These are phyloP conservation scores for Monosporascus cannonballus DNA, from an alignment of 2,329 filamentous ascomycete species.

Conservation along the genomic window DNA sequence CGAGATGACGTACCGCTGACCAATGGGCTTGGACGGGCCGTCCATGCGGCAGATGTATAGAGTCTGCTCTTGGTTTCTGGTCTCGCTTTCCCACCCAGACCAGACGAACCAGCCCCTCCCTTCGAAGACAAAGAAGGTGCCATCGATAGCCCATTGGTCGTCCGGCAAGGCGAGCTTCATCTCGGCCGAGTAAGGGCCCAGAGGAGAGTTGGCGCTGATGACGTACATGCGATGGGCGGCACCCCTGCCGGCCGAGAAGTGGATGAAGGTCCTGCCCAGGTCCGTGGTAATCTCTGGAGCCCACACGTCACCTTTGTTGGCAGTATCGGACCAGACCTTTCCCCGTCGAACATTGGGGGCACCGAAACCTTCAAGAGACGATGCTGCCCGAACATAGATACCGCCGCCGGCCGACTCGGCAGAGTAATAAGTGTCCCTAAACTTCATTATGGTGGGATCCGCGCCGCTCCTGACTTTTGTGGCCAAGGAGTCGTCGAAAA, in stretches of 20 bases:
- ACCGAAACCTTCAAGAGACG: too few species aligned
- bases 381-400: too few species aligned
- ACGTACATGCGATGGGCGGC: conserved; percentile 18
- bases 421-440: too few species aligned
- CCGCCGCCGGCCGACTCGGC: too few species aligned
- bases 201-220: conserved; percentile 14
- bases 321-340: conserved; percentile 13
- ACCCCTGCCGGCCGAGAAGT: conserved; percentile 13
- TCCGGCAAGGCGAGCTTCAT: conserved; percentile 14
- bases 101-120: conserved; percentile 17
- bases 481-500: too few species aligned
- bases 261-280: conserved; percentile 11
- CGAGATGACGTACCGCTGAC: conserved; percentile 16
- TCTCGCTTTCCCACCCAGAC: conserved; percentile 15
- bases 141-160: conserved; percentile 20
- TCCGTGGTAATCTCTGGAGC: conserved; percentile 15
- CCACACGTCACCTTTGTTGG: conserved; percentile 10
- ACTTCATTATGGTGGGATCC: too few species aligned
- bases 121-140: conserved; percentile 13
- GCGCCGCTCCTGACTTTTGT: too few species aligned
- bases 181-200: conserved; percentile 10
- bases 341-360: too few species aligned
- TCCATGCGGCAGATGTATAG: conserved; percentile 20
- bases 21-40: conserved; percentile 10
- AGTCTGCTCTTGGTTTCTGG: conserved; percentile 10